Conservation (phyloP, 2,329 filamentous ascomycete genomes). For the Botrytis pseudocinerea region DNA sequence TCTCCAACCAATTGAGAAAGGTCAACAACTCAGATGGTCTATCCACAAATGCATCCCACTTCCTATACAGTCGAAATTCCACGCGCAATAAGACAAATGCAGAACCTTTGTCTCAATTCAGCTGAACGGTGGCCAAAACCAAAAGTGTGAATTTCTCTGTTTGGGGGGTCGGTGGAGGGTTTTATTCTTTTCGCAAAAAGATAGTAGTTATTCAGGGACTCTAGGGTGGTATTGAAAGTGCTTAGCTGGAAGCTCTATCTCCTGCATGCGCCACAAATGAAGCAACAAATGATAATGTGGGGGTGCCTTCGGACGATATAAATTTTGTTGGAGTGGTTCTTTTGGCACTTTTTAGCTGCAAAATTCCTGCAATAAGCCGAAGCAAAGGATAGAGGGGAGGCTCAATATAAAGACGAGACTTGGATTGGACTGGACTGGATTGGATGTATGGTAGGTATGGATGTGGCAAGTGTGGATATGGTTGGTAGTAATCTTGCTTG, state of each 20-base stretch:
- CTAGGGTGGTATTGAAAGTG: background rate
- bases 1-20: constrained; percentile 9
- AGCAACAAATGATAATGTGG: constrained; percentile 8
- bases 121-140: constrained; percentile 22
- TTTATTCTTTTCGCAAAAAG: constrained; percentile 18
- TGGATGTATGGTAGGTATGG: background rate
- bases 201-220: constrained; percentile 3
- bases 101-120: constrained; percentile 34
- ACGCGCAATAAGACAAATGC: constrained; percentile 21
- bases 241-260: constrained; percentile 21
- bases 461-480: background rate
- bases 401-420: background rate
- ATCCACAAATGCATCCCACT: constrained; percentile 17
- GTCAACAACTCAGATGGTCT: constrained; percentile 12
- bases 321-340: constrained; percentile 9
- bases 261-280: constrained; percentile 23
- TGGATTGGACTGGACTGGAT: background rate
- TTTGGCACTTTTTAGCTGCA: constrained; percentile 15
- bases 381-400: background rate
- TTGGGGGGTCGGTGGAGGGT: constrained; percentile 12
- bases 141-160: background rate
- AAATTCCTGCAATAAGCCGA: background rate
- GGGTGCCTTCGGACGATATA: constrained; percentile 11
- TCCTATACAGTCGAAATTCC: constrained; percentile 10
- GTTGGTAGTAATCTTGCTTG: constrained; percentile 11